phyloP scores from a whole-genome alignment of 129 eudicot species.

The Flaveria robusta region DNA sequence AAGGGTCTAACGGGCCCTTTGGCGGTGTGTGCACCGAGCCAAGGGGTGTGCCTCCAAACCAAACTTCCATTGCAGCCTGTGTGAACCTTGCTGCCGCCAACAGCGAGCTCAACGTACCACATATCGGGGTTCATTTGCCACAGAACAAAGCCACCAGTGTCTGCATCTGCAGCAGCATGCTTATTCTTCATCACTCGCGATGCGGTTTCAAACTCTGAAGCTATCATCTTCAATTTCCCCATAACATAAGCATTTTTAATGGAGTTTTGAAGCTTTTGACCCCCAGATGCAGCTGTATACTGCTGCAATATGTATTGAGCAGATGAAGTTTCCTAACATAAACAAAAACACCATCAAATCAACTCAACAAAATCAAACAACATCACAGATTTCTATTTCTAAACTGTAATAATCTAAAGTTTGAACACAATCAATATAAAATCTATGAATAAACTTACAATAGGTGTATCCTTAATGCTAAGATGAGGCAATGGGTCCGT shows the following conservation, averaged over 20 bases:
- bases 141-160: slow-evolving; percentile 63
- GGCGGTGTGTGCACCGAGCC: slow-evolving; percentile 76
- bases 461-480: background rate
- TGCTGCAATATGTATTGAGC: slow-evolving; percentile 15
- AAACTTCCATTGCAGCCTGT: slow-evolving; percentile 67
- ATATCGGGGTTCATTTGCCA: slow-evolving; percentile 80
- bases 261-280: slow-evolving; percentile 7
- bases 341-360: background rate
- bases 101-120: slow-evolving; percentile 78
- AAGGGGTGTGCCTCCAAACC: slow-evolving; percentile 51
- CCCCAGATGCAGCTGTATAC: slow-evolving; percentile 9
- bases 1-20: slow-evolving; percentile 66
- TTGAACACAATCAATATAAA: background rate
- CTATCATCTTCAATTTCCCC: slow-evolving; percentile 14
- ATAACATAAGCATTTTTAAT: background rate
- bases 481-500: background rate
- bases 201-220: background rate
- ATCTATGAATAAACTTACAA: background rate
- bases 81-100: slow-evolving; percentile 68
- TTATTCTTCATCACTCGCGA: background rate
- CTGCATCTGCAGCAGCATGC: slow-evolving; percentile 40
- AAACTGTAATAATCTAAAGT: no score
- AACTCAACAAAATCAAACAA: background rate
- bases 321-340: background rate
- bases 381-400: no score